Percentiles rank a stretch among this genome's conserved stretches.
These are phyloP conservation scores for Arthrocladium fulminans DNA, from an alignment of 2,329 filamentous ascomycete species.

Conservation along the genomic window DNA sequence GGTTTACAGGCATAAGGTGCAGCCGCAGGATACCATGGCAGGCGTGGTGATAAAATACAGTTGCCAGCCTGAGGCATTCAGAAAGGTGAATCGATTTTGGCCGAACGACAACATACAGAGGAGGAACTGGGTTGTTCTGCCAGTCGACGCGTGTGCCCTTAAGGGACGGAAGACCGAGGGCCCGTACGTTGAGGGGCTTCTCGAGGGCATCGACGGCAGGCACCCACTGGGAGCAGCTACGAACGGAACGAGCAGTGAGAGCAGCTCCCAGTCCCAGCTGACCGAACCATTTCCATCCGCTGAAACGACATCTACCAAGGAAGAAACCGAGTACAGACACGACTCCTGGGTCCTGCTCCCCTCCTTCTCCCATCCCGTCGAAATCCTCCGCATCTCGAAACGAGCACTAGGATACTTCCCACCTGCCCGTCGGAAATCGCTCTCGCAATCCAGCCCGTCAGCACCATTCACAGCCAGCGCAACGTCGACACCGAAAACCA, in stretches of 20 bases:
- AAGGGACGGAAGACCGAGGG: constrained; percentile 39
- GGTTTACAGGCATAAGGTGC: constrained; percentile 83
- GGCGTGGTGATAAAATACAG: constrained; percentile 85
- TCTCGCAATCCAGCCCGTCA: constrained; percentile 28
- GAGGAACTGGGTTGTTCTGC: constrained; percentile 70
- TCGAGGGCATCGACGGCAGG: not conserved
- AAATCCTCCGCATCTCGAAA: constrained; percentile 76
- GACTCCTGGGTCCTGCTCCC: constrained; percentile 83
- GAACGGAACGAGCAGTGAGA: not conserved
- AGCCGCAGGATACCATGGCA: constrained; percentile 75
- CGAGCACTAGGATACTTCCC: constrained; percentile 84
- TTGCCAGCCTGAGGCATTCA: constrained; percentile 71
- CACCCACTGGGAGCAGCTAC: not conserved
- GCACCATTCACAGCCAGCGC: constrained; percentile 54
- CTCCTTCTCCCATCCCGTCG: constrained; percentile 59
- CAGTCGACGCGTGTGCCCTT: constrained; percentile 79
- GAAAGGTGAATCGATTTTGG: constrained; percentile 89
- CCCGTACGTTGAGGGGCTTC: constrained; percentile 13
- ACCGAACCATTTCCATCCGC: constrained; percentile 4
- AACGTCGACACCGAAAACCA: constrained; percentile 26
- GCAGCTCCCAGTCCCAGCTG: not conserved
- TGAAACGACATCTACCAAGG: constrained; percentile 7
- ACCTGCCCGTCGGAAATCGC: constrained; percentile 76
- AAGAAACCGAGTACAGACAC: constrained; percentile 67
- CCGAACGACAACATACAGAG: constrained; percentile 83